A percentile compares a stretch with the other conserved stretches of the same genome.
phyloP scores from a whole-genome alignment of 1,284 basidiomycete species.

The Ceratobasidium papillatum region DNA sequence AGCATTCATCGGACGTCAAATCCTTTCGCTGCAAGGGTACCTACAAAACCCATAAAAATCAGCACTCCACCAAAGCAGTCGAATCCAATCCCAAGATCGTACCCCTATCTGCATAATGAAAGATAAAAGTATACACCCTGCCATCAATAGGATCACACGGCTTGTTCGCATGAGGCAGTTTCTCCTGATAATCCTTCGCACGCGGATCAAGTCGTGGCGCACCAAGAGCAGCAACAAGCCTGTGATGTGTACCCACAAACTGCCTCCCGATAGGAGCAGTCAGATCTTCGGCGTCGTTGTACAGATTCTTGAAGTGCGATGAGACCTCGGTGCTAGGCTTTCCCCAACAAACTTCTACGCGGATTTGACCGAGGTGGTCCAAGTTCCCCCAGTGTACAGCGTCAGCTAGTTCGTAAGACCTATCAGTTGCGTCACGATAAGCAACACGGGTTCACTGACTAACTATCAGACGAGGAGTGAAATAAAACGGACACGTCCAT shows the following conservation, averaged over 20 bases:
- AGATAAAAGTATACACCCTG: neutral
- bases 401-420: neutral
- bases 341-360: slow-evolving; percentile 7
- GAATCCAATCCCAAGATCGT: neutral
- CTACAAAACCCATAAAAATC: too few relatives aligned
- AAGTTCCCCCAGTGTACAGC: neutral
- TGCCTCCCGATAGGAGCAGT: neutral
- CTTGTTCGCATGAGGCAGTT: neutral
- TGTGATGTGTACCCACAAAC: neutral
- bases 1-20: too few relatives aligned
- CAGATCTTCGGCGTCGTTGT: neutral
- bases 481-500: neutral
- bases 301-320: too few relatives aligned
- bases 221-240: neutral
- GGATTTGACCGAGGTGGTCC: neutral
- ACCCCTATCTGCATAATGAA: neutral
- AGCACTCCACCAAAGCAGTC: too few relatives aligned
- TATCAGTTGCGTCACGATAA: neutral
- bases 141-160: too few relatives aligned
- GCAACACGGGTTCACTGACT: neutral
- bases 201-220: neutral
- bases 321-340: neutral
- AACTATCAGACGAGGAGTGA: neutral
- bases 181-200: neutral
- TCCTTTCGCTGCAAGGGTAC: too few relatives aligned